Conservation (phyloP, 2,329 filamentous ascomycete genomes). For the Fusarium hainanense region DNA sequence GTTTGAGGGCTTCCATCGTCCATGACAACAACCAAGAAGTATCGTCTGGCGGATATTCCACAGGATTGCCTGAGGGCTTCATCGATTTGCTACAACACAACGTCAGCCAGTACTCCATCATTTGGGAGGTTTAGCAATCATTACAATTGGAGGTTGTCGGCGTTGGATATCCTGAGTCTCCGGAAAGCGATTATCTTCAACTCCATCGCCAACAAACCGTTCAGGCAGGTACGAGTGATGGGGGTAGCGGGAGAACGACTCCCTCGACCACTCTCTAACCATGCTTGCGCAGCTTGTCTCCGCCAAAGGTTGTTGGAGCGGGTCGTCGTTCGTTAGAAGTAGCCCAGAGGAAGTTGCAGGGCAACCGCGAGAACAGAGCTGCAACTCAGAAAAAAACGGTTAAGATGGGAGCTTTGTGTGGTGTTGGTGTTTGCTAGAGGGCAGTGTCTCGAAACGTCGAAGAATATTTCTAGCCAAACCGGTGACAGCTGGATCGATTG, state of each 20-base stretch:
- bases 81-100: slow-evolving; percentile 59
- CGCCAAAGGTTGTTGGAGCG: not conserved
- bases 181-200: slow-evolving; percentile 51
- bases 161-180: slow-evolving; percentile 52
- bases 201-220: slow-evolving; percentile 45
- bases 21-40: slow-evolving; percentile 63
- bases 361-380: not conserved
- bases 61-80: slow-evolving; percentile 64
- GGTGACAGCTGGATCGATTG: not conserved
- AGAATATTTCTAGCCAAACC: not conserved
- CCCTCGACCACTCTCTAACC: slow-evolving; percentile 57
- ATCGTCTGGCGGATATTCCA: slow-evolving; percentile 62
- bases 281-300: slow-evolving; percentile 43
- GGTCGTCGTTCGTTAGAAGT: not conserved
- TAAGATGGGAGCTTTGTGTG: not conserved
- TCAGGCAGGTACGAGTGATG: slow-evolving; percentile 47
- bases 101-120: slow-evolving; percentile 22
- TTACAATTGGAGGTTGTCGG: slow-evolving; percentile 55
- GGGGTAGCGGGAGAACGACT: slow-evolving; percentile 54
- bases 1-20: slow-evolving; percentile 60
- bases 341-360: not conserved
- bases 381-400: not conserved
- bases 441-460: not conserved
- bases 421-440: not conserved
- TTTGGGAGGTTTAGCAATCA: not conserved